Evolutionary conservation across 441 rosid genomes (phyloP).

Genomic region (Populus hybrid): DNA sequence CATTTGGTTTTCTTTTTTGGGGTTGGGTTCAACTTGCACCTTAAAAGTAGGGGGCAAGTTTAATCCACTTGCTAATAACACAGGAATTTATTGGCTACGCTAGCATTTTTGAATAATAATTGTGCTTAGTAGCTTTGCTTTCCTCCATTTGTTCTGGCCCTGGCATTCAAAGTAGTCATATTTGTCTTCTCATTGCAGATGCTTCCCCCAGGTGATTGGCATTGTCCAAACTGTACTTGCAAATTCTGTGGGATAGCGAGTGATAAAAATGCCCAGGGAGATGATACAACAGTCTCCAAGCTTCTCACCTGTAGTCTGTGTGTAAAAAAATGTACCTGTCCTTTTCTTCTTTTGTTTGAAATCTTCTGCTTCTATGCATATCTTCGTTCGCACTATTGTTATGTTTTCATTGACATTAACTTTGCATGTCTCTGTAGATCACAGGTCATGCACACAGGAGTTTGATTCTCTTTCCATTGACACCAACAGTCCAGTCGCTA

Average conservation of each 20-base stretch:
- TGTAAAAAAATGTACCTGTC: slow-evolving; percentile 65
- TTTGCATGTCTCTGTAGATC: slow-evolving; percentile 49
- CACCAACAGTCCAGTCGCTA: slow-evolving; percentile 29
- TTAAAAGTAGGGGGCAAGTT: neutral
- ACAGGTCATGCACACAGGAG: slow-evolving; percentile 56
- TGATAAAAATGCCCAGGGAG: slow-evolving; percentile 32
- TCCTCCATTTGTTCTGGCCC: neutral
- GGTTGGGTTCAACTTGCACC: neutral
- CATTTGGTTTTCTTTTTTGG: neutral
- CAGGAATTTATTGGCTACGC: neutral
- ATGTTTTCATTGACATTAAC: slow-evolving; percentile 4
- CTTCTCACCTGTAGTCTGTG: slow-evolving; percentile 69
- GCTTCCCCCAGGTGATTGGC: slow-evolving; percentile 93
- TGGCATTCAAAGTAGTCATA: neutral
- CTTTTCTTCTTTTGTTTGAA: slow-evolving; percentile 19
- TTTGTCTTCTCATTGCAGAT: slow-evolving; percentile 46
- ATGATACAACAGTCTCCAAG: slow-evolving; percentile 22
- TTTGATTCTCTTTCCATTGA: slow-evolving; percentile 40
- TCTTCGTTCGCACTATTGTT: neutral
- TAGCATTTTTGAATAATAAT: neutral
- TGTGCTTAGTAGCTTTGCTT: slow-evolving; percentile 1
- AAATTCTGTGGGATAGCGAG: slow-evolving; percentile 68
- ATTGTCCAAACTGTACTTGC: slow-evolving; percentile 93
- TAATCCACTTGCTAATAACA: neutral
- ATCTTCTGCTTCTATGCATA: slow-evolving; percentile 14